phyloP scores from a whole-genome alignment of 305 asterid species.

The Plantago lanceolata region DNA sequence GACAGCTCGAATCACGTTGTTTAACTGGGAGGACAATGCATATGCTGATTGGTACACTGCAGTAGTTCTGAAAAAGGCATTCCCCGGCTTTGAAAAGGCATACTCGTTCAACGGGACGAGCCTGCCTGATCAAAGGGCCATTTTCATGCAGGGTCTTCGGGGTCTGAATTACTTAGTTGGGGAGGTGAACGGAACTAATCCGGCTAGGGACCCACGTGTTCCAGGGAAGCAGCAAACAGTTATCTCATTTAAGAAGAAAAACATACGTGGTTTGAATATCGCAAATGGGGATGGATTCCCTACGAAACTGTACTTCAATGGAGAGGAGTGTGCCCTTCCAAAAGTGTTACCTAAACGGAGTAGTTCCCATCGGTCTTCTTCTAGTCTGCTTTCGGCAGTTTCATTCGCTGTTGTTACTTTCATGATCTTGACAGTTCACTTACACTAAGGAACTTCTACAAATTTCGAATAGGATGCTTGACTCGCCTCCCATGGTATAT shows the following conservation, averaged over 20 bases:
- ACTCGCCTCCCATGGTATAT: constrained; percentile 7
- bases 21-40: constrained; percentile 63
- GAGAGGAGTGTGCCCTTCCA: constrained; percentile 84
- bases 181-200: constrained; percentile 54
- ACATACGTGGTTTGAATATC: constrained; percentile 31
- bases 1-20: constrained; percentile 79
- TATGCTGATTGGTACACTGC: constrained; percentile 74
- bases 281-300: constrained; percentile 77
- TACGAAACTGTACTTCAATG: constrained; percentile 61
- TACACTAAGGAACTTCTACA: constrained; percentile 17
- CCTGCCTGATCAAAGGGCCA: constrained; percentile 32
- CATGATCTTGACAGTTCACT: constrained; percentile 33
- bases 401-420: constrained; percentile 37
- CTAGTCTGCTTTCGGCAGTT: constrained; percentile 29
- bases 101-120: constrained; percentile 75
- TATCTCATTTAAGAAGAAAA: constrained; percentile 64
- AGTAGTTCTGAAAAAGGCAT: constrained; percentile 47
- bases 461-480: constrained; percentile 22
- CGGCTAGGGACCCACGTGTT: constrained; percentile 48
- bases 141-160: constrained; percentile 73
- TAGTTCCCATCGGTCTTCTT: constrained; percentile 21
- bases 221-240: constrained; percentile 93
- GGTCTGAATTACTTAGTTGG: constrained; percentile 68
- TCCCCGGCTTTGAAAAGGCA: constrained; percentile 51
- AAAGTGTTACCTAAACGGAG: constrained; percentile 34